Percentiles rank a stretch among this genome's conserved stretches.
These are phyloP conservation scores for Quaeritorhiza haematococci DNA, from an alignment of 371 early-diverging fungal species.

Conservation along the genomic window DNA sequence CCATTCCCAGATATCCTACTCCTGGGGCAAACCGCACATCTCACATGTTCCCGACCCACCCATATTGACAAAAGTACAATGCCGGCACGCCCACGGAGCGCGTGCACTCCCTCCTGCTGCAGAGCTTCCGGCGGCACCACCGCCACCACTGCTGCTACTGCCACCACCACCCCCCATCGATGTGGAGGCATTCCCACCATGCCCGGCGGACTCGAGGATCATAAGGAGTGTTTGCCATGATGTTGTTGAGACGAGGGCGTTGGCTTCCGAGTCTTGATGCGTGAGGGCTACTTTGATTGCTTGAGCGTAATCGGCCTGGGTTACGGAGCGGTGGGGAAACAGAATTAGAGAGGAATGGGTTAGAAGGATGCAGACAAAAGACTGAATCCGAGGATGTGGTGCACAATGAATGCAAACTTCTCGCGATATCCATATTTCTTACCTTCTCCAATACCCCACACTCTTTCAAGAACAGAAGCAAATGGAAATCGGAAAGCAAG, in stretches of 20 bases:
- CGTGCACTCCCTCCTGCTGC: constrained; percentile 21
- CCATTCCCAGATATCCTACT: constrained; percentile 3
- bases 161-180: constrained; percentile 7
- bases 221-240: constrained; percentile 80
- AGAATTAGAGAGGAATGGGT: not conserved
- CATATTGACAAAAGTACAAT: constrained; percentile 89
- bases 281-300: constrained; percentile 50
- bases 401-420: not conserved
- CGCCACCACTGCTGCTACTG: constrained; percentile 19
- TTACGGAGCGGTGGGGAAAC: constrained; percentile 13
- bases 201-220: constrained; percentile 47
- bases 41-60: constrained; percentile 69
- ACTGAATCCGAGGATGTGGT: constrained; percentile 1
- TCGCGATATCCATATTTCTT: not conserved
- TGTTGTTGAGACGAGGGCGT: constrained; percentile 38
- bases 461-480: constrained; percentile 60
- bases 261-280: constrained; percentile 36
- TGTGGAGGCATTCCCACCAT: constrained; percentile 13
- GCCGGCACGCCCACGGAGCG: constrained; percentile 73
- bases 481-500: constrained; percentile 75
- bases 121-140: constrained; percentile 21
- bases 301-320: constrained; percentile 50
- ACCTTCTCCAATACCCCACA: constrained; percentile 32
- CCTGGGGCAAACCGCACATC: constrained; percentile 87
- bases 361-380: not conserved